A percentile compares a stretch with the other conserved stretches of the same genome.
Evolutionary conservation across 345 rosid species (phyloP).

Genomic region (Sonneratia caseolaris): DNA sequence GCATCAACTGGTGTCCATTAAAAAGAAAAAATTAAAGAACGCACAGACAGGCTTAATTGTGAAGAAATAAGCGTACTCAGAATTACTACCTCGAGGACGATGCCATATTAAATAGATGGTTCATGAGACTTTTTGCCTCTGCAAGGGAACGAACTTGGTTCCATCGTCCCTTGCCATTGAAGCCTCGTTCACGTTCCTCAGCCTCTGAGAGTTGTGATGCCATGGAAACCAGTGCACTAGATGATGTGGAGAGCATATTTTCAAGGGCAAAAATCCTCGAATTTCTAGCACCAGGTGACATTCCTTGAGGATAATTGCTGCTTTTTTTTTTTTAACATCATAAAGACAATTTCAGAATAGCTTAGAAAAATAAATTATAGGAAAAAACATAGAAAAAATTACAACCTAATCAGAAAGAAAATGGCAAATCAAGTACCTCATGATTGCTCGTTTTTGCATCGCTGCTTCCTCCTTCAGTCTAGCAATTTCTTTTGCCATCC

Average conservation of each 20-base stretch:
- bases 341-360: slow-evolving; percentile 6
- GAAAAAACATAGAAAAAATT: background rate
- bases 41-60: background rate
- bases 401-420: background rate
- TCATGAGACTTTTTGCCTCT: slow-evolving; percentile 84
- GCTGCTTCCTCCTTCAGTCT: slow-evolving; percentile 70
- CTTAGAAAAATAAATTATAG: background rate
- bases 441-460: slow-evolving; percentile 41
- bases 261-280: slow-evolving; percentile 91
- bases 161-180: slow-evolving; percentile 95
- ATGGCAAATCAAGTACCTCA: slow-evolving; percentile 34
- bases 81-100: slow-evolving; percentile 64
- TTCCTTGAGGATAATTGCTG: slow-evolving; percentile 44
- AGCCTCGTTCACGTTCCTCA: slow-evolving; percentile 83
- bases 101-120: slow-evolving; percentile 70
- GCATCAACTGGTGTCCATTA: background rate
- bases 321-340: slow-evolving; percentile 12
- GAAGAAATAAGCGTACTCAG: background rate
- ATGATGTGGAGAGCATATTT: slow-evolving; percentile 92
- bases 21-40: background rate
- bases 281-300: slow-evolving; percentile 98
- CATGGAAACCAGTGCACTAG: slow-evolving; percentile 83
- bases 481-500: slow-evolving; percentile 81
- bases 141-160: slow-evolving; percentile 83
- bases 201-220: slow-evolving; percentile 99